Evolutionary conservation across 306 rosid genomes (phyloP).

Genomic region (Rosa lucieae): DNA sequence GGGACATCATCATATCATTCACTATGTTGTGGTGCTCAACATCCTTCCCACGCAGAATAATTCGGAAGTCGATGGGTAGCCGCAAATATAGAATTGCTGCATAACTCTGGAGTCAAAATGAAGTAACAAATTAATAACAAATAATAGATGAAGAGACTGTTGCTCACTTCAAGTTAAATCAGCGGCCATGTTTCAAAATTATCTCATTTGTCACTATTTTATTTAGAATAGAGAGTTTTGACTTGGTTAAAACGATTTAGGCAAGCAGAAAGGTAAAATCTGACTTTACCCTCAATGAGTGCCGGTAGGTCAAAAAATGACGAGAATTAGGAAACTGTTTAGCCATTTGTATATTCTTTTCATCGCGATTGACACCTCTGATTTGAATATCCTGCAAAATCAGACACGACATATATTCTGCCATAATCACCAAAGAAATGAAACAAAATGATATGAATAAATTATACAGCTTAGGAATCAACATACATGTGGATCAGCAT

Average conservation of each 20-base stretch:
- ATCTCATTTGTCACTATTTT: background rate
- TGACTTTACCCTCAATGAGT: conserved; percentile 75
- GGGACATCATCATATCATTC: conserved; percentile 97
- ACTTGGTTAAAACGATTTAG: background rate
- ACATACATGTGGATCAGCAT: conserved; percentile 78
- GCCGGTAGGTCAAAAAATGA: conserved; percentile 88
- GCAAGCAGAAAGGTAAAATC: background rate
- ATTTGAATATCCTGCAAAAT: conserved; percentile 84
- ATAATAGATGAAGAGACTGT: background rate
- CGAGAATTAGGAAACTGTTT: conserved; percentile 76
- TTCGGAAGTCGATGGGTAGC: conserved; percentile 80
- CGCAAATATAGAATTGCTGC: conserved; percentile 87
- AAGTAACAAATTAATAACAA: conserved; percentile 17
- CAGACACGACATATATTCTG: conserved; percentile 6
- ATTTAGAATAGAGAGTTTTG: background rate
- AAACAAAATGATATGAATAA: background rate
- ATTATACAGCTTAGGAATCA: background rate
- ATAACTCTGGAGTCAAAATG: conserved; percentile 63
- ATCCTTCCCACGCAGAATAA: conserved; percentile 86
- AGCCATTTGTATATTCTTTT: conserved; percentile 90
- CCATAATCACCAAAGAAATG: background rate
- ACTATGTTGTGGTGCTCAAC: conserved; percentile 92
- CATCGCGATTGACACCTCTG: conserved; percentile 94
- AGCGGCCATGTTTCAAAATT: background rate
- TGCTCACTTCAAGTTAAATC: conserved; percentile 1